Base-by-base conservation (phyloP, 192 early-diverging fungal genomes). In the Podila epigama region DNA sequence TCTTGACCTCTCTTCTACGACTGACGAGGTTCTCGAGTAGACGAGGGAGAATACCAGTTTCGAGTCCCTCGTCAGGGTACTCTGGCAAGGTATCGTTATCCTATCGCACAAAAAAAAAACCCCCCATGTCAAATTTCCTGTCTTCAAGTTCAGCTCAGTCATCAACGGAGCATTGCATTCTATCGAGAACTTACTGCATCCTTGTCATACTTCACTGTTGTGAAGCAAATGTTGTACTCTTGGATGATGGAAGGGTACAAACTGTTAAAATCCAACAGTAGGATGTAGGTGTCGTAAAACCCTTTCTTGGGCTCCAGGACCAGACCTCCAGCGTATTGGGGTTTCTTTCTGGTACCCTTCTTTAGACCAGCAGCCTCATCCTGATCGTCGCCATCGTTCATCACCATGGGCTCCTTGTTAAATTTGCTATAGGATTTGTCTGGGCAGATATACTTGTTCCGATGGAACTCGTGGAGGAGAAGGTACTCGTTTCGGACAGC, bases 201-300 rank as follows among this genome's bases (percentile, higher is more conserved):
- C 34, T 61, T 66, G 34, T 66, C 59, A 7, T 79, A 84, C 33
- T 90, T 81, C 12, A 98, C 95, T 0, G 98, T 99, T 13, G 98
- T 99, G 66, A 99, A 99, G 81, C 97, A 98, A 59, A 99, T 95
- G 75, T 99, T 99, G 87, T 92, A 99, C 80, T 99, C 98, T 70
- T 98, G 98, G 71, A 99, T 98, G 57, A 99, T 99, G 27, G 96
- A 96, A 54, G 98, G 97, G 65, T 99, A 98, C 90, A 99, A 88
- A 85, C 92, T 94, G 89, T 98, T 98, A 81, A 99, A 99, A 87
- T 99, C 98, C 54, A 99, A 83, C 39, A 98, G 82, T 20, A 99
- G 75, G 5, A 99, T 94, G 73, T 85, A 99, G 37, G 93, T 92
- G 77, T 98, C 96, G 78, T 99, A 97, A 65, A 98, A 92, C 4